Evolutionary conservation across 2,329 filamentous ascomycete genomes (phyloP), one percentile per base, ranked within the genome.

Genomic region (Endothia cerciana): DNA sequence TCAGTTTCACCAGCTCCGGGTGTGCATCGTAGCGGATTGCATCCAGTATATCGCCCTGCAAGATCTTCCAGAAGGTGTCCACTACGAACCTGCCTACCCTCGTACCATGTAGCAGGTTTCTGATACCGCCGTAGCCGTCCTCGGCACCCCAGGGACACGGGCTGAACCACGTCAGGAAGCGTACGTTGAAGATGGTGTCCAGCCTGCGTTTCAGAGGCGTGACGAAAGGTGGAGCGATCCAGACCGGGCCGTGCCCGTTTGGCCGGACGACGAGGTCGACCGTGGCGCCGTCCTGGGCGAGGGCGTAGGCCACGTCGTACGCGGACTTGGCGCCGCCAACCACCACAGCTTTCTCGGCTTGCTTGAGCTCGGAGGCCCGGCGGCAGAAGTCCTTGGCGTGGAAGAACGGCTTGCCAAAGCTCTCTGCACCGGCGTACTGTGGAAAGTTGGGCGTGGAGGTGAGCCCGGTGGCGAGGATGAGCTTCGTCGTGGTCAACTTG

Each of bases 111-210:
- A 88, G 72, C 58, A 85, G 82, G 4, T 73, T 72, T 2, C 84
- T 77, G 0, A 83, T 72, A n/a, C 73, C 75, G 7, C 81, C 78
- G 58, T 77, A 85, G 0, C 85, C 86, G 67, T 85, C 85, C 11
- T 80, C 82, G 2, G 78, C 76, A 1, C 86, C 87, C 86, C 87
- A 91, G 1, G 87, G 82, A 69, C 88, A 91, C 0, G 89, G 89
- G 25, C 82, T 86, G 72, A 91, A 84, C 84, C 87, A 91, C 0
- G 84, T 87, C 69, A 91, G 76, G 68, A 87, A 82, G 0, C 89
- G 83, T 0, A 84, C 72, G 30, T 69, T 71, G 0, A 74, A 62
- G 0, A 91, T 77, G 69, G 87, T 84, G 71, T 91, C 88, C 0
- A 90, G 76, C 75, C 83, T 83, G 56, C 80, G 82, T 73, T 86